Percentiles rank a stretch among this genome's conserved stretches.
These are phyloP conservation scores for Moniliophthora roreri DNA, from an alignment of 1,284 basidiomycete species.

Conservation along the genomic window DNA sequence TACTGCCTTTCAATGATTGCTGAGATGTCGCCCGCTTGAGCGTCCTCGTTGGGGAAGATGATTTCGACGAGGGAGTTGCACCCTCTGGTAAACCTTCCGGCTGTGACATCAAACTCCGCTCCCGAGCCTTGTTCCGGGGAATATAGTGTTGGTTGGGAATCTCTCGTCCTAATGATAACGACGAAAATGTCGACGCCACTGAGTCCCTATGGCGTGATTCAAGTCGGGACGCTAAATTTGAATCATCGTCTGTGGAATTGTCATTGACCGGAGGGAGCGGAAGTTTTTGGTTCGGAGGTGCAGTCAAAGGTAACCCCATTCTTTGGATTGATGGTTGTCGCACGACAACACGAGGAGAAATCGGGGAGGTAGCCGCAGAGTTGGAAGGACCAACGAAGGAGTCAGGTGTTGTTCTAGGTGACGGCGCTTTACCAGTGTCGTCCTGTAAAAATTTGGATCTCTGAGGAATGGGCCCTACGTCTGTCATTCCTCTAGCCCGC, in stretches of 20 bases:
- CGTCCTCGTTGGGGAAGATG: constrained; percentile 32
- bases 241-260: constrained; percentile 21
- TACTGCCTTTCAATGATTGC: constrained; percentile 41
- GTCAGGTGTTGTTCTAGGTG: constrained; percentile 10
- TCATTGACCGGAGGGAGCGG: constrained; percentile 34
- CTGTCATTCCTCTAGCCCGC: constrained; percentile 56
- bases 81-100: background rate
- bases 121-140: constrained; percentile 12
- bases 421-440: constrained; percentile 2
- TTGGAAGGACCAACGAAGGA: constrained; percentile 12
- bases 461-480: constrained; percentile 28
- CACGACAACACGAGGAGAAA: constrained; percentile 32
- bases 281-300: constrained; percentile 44
- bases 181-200: constrained; percentile 41
- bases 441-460: constrained; percentile 27
- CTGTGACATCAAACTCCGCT: constrained; percentile 3
- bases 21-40: constrained; percentile 61
- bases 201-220: background rate
- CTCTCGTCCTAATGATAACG: constrained; percentile 28
- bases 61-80: constrained; percentile 2
- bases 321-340: constrained; percentile 41
- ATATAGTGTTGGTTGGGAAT: constrained; percentile 21
- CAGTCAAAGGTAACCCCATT: constrained; percentile 39
- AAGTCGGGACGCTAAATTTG: constrained; percentile 8
- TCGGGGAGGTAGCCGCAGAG: constrained; percentile 10